phyloP scores from a whole-genome alignment of 78 protist species.

The Dictyostelium brefeldianum region DNA sequence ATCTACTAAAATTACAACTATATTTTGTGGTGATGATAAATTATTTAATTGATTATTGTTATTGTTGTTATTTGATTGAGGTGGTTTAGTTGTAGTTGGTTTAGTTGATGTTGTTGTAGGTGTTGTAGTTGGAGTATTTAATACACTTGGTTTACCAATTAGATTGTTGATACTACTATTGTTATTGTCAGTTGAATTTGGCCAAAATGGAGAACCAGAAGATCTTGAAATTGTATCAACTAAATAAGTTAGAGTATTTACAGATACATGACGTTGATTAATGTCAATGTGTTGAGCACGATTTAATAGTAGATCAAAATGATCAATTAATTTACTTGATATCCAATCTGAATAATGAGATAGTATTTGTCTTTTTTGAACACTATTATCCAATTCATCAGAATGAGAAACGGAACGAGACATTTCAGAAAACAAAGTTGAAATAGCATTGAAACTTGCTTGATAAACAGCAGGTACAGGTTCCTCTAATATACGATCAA shows the following conservation, averaged over 20 bases:
- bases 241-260: slow-evolving; percentile 63
- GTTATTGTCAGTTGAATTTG: not conserved
- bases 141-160: not conserved
- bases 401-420: slow-evolving; percentile 60
- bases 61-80: not conserved
- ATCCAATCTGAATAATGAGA: slow-evolving; percentile 31
- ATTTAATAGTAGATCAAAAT: slow-evolving; percentile 46
- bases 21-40: slow-evolving; percentile 55
- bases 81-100: not conserved
- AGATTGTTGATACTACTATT: not conserved
- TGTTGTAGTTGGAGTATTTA: not conserved
- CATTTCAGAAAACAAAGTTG: slow-evolving; percentile 53
- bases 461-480: slow-evolving; percentile 38
- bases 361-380: slow-evolving; percentile 24
- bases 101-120: slow-evolving; percentile 2
- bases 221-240: slow-evolving; percentile 67
- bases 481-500: slow-evolving; percentile 51
- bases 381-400: slow-evolving; percentile 62
- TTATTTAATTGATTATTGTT: not conserved
- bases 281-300: slow-evolving; percentile 65
- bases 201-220: slow-evolving; percentile 64
- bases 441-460: slow-evolving; percentile 44
- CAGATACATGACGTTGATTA: slow-evolving; percentile 44
- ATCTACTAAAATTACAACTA: slow-evolving; percentile 49
- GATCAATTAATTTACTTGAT: slow-evolving; percentile 35